A percentile compares a stretch with the other conserved stretches of the same genome.
These are phyloP conservation scores for Xylaria sp. DNA, from an alignment of 2,329 filamentous ascomycete genomes.

Conservation along the genomic window DNA sequence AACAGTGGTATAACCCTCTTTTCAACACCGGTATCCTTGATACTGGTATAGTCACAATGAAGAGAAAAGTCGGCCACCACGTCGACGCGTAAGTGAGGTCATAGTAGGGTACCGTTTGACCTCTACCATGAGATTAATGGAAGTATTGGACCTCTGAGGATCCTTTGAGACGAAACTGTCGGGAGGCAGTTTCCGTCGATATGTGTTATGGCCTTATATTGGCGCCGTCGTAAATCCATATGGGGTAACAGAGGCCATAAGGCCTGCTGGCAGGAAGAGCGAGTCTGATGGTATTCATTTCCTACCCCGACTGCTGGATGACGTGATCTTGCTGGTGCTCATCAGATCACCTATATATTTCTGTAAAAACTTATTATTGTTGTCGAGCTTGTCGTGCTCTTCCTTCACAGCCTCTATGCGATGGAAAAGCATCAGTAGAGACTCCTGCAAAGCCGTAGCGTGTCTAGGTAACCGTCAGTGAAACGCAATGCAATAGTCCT, in stretches of 20 bases:
- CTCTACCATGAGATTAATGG: constrained; percentile 19
- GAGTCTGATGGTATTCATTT: constrained; percentile 57
- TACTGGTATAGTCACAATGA: constrained; percentile 48
- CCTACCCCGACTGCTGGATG: constrained; percentile 63
- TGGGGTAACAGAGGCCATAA: constrained; percentile 5
- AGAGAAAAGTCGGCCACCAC: constrained; percentile 39
- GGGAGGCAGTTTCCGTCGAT: constrained; percentile 2
- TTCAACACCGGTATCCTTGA: constrained; percentile 48
- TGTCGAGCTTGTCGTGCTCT: constrained; percentile 96
- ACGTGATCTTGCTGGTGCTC: constrained; percentile 81
- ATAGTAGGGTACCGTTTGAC: constrained; percentile 34
- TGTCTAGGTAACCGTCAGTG: constrained; percentile 67
- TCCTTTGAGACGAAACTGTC: constrained; percentile 15
- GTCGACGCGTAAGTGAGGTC: constrained; percentile 38
- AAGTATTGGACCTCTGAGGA: constrained; percentile 18
- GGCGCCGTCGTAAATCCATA: constrained; percentile 22
- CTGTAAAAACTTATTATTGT: constrained; percentile 95
- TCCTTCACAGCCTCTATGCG: constrained; percentile 93
- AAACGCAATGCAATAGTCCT: not conserved
- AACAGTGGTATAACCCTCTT: constrained; percentile 49
- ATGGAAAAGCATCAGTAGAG: constrained; percentile 88
- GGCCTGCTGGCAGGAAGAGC: constrained; percentile 15
- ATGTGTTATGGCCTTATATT: constrained; percentile 15
- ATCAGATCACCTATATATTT: constrained; percentile 98
- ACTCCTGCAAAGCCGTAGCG: constrained; percentile 88